Conservation (phyloP, 2,329 filamentous ascomycete genomes). For the Microcera coccophila region DNA sequence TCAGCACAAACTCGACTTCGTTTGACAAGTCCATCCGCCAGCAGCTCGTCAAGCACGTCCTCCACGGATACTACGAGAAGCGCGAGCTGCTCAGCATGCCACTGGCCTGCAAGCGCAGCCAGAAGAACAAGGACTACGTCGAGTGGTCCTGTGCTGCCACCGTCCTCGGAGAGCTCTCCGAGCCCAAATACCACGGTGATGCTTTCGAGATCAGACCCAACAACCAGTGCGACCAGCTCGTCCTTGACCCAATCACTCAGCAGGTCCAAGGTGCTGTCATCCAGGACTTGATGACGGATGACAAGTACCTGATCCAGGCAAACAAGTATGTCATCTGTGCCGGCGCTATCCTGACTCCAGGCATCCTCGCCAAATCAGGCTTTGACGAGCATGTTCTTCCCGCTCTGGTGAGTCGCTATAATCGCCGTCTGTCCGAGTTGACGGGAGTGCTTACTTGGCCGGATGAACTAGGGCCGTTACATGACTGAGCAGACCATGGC, state of each 20-base stretch:
- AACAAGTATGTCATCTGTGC: constrained; percentile 5
- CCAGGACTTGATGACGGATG: neutral
- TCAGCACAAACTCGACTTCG: neutral
- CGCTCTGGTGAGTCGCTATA: constrained; percentile 3
- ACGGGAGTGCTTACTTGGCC: too few species aligned
- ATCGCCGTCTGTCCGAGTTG: too few species aligned
- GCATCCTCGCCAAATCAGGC: constrained; percentile 2
- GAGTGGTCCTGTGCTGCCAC: constrained; percentile 3
- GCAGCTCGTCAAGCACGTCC: constrained; percentile 1
- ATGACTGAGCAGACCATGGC: too few species aligned
- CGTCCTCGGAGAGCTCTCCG: constrained; percentile 1
- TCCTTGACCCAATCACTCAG: neutral
- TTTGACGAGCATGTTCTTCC: neutral
- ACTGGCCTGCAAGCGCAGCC: constrained; percentile 3
- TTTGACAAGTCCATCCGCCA: constrained; percentile 7
- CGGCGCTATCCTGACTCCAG: constrained; percentile 3
- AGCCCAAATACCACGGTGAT: neutral
- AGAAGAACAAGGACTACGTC: neutral
- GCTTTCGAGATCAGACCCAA: constrained; percentile 2
- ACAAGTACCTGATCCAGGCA: constrained; percentile 1
- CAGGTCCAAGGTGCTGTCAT: neutral
- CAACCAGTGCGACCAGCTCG: constrained; percentile 1
- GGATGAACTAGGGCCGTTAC: too few species aligned
- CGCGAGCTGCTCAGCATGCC: constrained; percentile 3
- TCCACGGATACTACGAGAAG: neutral